Conservation (phyloP, 768 basidiomycete genomes). For the Hypholoma fasciculare region DNA sequence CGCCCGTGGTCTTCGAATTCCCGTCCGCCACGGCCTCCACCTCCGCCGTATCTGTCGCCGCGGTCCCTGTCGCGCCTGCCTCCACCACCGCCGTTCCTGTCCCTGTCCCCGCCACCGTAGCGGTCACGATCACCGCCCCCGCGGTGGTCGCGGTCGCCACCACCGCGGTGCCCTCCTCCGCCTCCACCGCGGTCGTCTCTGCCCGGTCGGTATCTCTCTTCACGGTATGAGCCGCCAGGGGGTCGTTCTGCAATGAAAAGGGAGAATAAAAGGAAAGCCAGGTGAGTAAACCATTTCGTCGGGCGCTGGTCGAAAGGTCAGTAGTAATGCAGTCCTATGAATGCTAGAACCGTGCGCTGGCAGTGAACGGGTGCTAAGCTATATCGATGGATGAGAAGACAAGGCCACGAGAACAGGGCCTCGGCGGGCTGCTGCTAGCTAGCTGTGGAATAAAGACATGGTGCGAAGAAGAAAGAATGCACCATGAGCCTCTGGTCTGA, state of each 20-base stretch:
- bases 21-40: constrained; percentile 33
- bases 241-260: constrained; percentile 44
- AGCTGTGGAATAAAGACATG: constrained; percentile 61
- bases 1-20: constrained; percentile 36
- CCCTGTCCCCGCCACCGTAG: constrained; percentile 41
- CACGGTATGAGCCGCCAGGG: constrained; percentile 49
- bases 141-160: constrained; percentile 50
- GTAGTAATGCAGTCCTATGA: neutral
- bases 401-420: too few relatives aligned
- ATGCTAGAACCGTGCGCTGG: neutral
- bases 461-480: constrained; percentile 54
- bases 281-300: constrained; percentile 48
- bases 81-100: constrained; percentile 41
- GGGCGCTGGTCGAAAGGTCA: constrained; percentile 8
- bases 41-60: constrained; percentile 39
- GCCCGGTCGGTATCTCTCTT: constrained; percentile 67
- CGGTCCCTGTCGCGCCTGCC: constrained; percentile 35
- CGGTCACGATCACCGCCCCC: constrained; percentile 33
- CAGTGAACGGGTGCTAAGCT: constrained; percentile 13
- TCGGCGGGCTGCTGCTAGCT: constrained; percentile 45
- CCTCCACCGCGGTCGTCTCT: constrained; percentile 57
- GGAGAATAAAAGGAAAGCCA: constrained; percentile 39
- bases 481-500: constrained; percentile 62
- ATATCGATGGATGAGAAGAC: constrained; percentile 15
- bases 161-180: constrained; percentile 41